phyloP scores from a whole-genome alignment of 2,329 filamentous ascomycete species.

The Cercospora citrullina region DNA sequence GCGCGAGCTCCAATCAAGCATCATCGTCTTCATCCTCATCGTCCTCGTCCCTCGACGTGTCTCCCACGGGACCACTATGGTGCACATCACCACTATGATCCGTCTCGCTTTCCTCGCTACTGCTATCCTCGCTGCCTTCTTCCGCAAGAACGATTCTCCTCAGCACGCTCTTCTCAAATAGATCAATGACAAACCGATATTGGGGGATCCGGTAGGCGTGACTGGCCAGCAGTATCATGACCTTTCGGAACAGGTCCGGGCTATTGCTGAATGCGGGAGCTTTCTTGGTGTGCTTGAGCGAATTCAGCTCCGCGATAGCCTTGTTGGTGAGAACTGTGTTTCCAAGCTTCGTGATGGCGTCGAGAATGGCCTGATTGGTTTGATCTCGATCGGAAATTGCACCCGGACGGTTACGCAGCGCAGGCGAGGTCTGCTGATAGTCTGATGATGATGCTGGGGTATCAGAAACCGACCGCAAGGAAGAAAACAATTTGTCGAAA shows the following conservation, averaged over 20 bases:
- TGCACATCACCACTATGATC: not conserved
- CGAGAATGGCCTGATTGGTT: slow-evolving; percentile 72
- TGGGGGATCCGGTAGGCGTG: slow-evolving; percentile 88
- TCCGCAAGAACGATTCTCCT: slow-evolving; percentile 80
- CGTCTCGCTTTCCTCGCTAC: slow-evolving; percentile 40
- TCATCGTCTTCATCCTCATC: not conserved
- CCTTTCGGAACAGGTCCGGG: slow-evolving; percentile 76
- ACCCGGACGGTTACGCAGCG: slow-evolving; percentile 23
- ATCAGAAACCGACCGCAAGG: slow-evolving; percentile 47
- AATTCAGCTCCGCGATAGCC: slow-evolving; percentile 74
- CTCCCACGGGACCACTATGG: not conserved
- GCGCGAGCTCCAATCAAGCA: not conserved
- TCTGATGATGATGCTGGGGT: not conserved
- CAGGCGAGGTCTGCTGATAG: slow-evolving; percentile 13
- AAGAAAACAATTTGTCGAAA: slow-evolving; percentile 72
- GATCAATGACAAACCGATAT: slow-evolving; percentile 84
- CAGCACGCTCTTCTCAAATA: slow-evolving; percentile 90
- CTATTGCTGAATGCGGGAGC: slow-evolving; percentile 69
- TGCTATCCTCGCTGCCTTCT: slow-evolving; percentile 46
- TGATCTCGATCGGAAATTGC: slow-evolving; percentile 50
- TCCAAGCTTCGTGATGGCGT: slow-evolving; percentile 81
- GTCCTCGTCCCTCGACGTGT: not conserved
- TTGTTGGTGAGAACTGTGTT: slow-evolving; percentile 92
- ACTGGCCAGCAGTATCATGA: slow-evolving; percentile 79
- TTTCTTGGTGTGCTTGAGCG: slow-evolving; percentile 56